phyloP scores from a whole-genome alignment of 2,329 filamentous ascomycete species.

The Epichloe elymi region DNA sequence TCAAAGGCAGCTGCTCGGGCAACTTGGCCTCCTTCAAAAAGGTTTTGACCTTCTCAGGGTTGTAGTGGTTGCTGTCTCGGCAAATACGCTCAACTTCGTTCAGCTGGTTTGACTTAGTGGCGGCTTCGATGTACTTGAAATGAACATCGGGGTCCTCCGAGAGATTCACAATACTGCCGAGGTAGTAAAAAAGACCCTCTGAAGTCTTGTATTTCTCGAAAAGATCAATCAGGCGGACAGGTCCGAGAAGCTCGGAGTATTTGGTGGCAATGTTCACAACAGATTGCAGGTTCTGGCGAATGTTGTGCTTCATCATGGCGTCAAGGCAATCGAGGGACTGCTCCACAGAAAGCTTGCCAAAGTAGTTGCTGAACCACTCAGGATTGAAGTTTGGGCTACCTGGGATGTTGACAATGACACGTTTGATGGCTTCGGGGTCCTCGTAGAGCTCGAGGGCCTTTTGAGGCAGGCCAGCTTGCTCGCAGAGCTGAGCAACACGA shows the following conservation, averaged over 20 bases:
- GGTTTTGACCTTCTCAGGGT: slow-evolving; percentile 95
- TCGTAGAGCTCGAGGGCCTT: slow-evolving; percentile 92
- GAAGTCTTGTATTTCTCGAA: slow-evolving; percentile 97
- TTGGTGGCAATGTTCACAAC: slow-evolving; percentile 96
- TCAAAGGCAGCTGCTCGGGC: slow-evolving; percentile 84
- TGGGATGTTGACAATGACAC: slow-evolving; percentile 71
- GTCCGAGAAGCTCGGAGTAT: slow-evolving; percentile 86
- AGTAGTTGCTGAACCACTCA: slow-evolving; percentile 87
- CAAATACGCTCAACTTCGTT: slow-evolving; percentile 96
- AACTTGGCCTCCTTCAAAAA: slow-evolving; percentile 95
- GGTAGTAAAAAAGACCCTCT: slow-evolving; percentile 97
- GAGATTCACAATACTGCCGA: slow-evolving; percentile 94
- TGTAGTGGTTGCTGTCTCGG: slow-evolving; percentile 80
- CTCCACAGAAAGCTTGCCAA: slow-evolving; percentile 87
- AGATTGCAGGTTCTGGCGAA: slow-evolving; percentile 88
- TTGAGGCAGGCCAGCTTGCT: slow-evolving; percentile 77
- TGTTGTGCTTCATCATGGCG: slow-evolving; percentile 92
- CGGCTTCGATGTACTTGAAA: slow-evolving; percentile 99
- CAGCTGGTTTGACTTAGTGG: slow-evolving; percentile 83
- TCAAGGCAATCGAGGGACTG: slow-evolving; percentile 89
- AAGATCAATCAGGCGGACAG: slow-evolving; percentile 79
- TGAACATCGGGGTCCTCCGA: slow-evolving; percentile 91
- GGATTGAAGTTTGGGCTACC: slow-evolving; percentile 73
- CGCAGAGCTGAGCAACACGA: slow-evolving; percentile 79
- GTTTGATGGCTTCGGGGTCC: slow-evolving; percentile 79